Base-by-base conservation (phyloP, 768 basidiomycete species). In the Boletus insuetus region DNA sequence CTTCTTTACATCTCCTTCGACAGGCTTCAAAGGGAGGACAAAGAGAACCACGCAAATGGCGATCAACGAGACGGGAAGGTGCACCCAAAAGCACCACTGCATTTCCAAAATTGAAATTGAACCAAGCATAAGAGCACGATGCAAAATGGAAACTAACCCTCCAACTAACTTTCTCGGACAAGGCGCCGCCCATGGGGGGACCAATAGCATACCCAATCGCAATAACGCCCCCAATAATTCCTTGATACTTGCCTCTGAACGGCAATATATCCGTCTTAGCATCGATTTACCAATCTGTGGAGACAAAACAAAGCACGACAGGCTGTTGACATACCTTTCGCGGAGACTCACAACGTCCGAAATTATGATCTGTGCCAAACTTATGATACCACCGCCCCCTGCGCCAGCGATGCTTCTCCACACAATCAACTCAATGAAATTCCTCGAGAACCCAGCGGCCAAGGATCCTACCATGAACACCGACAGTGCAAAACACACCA, bases 61-160 rank as follows among this genome's bases (percentile, higher is more conserved):
- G 9, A 10, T 4, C 38, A 49, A 16, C 26, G 39, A 40, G 26
- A 40, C 14, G 8, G 49, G 49, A 16, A 49, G 9, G 4, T 49
- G 40, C 3, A 49, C 19, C 49, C 49, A 49, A 49, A 40, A 49
- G 29, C 49, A 49, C 49, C 49, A 49, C 37, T 49, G 29, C 17
- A 31, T 31, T 31, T 14, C 49, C 14, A 39, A 49, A 29, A 29
- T 6, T 4, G 9, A 29, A 39, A 13, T 24, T 39, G 24, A 39
- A 16, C 24, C 14, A 19, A 19, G 37, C 19, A 14, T 11, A 11
- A 24, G 11, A 10, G 5, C 22, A 24, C 4, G n/a, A 26, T 34
- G 5, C 7, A 37, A 16, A 24, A 29, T 47, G 34, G 4, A 24
- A 38, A 48, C 47, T 24, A 11, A 48, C 47, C 12, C 47, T 24